Conservation (phyloP, 129 eudicot genomes). For the Calendula officinalis region DNA sequence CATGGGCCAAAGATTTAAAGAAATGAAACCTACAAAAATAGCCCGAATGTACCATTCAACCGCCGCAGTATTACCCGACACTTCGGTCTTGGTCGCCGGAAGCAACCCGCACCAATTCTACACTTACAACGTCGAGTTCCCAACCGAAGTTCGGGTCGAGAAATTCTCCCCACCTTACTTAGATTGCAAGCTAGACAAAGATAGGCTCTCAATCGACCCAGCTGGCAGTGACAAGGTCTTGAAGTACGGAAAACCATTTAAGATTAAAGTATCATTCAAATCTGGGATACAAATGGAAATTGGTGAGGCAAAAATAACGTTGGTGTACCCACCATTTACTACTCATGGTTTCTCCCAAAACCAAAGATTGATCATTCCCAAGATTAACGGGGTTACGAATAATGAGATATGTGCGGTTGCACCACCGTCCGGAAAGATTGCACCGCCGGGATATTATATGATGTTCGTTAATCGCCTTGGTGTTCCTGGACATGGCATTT, state of each 20-base stretch:
- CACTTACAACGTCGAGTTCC: conserved; percentile 27
- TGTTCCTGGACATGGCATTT: conserved; percentile 57
- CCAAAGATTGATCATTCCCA: conserved; percentile 48
- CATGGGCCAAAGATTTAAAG: conserved; percentile 43
- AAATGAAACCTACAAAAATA: conserved; percentile 35
- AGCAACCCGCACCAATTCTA: conserved; percentile 58
- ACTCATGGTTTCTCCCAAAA: conserved; percentile 68
- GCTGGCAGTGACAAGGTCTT: conserved; percentile 9
- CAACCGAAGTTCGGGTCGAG: conserved; percentile 70
- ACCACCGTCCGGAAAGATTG: conserved; percentile 27
- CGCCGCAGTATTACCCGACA: conserved; percentile 52
- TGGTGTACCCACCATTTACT: conserved; percentile 63
- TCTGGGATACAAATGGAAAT: not conserved
- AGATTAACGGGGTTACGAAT: not conserved
- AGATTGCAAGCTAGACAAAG: conserved; percentile 26
- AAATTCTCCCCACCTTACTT: conserved; percentile 63
- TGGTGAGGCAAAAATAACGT: conserved; percentile 40
- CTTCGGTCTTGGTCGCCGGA: conserved; percentile 60
- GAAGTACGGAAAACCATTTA: conserved; percentile 37
- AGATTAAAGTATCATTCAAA: conserved; percentile 11
- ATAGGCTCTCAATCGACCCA: conserved; percentile 28
- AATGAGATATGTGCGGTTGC: conserved; percentile 30
- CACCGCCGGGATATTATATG: conserved; percentile 73
- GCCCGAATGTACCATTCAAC: conserved; percentile 77
- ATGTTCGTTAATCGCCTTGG: conserved; percentile 50